Percentiles rank a stretch among this genome's conserved stretches.
phyloP scores from a whole-genome alignment of 768 basidiomycete species.

The Naematelia encephala region DNA sequence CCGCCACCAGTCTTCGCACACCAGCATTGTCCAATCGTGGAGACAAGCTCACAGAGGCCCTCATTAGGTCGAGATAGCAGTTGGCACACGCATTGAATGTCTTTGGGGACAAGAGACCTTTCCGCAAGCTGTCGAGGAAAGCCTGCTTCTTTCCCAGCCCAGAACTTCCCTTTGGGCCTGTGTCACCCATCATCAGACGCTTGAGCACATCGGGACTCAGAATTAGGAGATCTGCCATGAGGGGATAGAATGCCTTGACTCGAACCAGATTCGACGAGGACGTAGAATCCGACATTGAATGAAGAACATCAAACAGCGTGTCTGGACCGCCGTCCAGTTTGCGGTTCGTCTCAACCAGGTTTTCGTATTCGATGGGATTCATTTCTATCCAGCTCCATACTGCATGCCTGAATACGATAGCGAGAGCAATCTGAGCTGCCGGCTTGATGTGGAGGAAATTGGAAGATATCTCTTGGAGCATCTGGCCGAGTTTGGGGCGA shows the following conservation, averaged over 20 bases:
- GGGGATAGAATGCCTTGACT: conserved; percentile 67
- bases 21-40: conserved; percentile 60
- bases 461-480: conserved; percentile 76
- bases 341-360: conserved; percentile 61
- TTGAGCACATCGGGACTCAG: conserved; percentile 72
- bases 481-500: conserved; percentile 62
- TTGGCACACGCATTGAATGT: conserved; percentile 65
- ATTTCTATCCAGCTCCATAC: conserved; percentile 88
- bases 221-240: conserved; percentile 68
- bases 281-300: conserved; percentile 51
- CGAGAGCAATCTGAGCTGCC: conserved; percentile 68
- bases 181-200: conserved; percentile 48
- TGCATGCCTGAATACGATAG: conserved; percentile 68
- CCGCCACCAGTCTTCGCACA: conserved; percentile 63
- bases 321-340: conserved; percentile 77
- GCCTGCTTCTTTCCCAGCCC: conserved; percentile 38
- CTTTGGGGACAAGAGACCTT: conserved; percentile 60
- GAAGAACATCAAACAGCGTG: conserved; percentile 77
- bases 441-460: conserved; percentile 76
- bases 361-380: conserved; percentile 73
- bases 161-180: conserved; percentile 10
- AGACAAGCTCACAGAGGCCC: conserved; percentile 61
- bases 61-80: conserved; percentile 73
- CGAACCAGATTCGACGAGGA: conserved; percentile 23
- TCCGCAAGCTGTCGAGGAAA: conserved; percentile 50